Conservation (phyloP, 108 stramenopile species). For the Heterococcus sp. region DNA sequence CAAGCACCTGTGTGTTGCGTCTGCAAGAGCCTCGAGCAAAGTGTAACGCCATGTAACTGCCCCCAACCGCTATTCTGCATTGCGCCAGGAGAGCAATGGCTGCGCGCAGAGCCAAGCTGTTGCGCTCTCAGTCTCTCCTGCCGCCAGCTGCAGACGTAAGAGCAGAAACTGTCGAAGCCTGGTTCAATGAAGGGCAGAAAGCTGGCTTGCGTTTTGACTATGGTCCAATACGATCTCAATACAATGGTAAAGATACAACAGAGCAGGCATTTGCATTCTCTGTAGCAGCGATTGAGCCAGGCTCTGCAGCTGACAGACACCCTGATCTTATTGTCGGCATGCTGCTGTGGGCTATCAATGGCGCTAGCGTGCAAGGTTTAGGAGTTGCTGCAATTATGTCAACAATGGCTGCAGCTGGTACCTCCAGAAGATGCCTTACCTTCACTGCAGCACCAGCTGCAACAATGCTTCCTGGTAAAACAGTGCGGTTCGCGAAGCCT, state of each 20-base stretch:
- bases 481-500: neutral
- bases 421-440: neutral
- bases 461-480: neutral
- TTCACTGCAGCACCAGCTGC: neutral
- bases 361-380: neutral
- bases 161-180: neutral
- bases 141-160: neutral
- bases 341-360: slow-evolving; percentile 19
- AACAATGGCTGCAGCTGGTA: neutral
- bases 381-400: slow-evolving; percentile 5
- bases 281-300: slow-evolving; percentile 4
- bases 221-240: neutral
- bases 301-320: slow-evolving; percentile 24
- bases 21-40: too few species aligned
- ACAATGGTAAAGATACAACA: neutral
- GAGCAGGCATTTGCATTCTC: neutral
- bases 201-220: neutral
- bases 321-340: slow-evolving; percentile 11
- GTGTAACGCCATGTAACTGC: too few species aligned
- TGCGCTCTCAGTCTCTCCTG: neutral
- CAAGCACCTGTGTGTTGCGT: too few species aligned
- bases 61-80: too few species aligned
- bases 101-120: neutral
- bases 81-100: too few species aligned
- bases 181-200: neutral